These are phyloP conservation scores for Wallacemonas sp. DNA, from an alignment of 208 protist species.

Conservation along the genomic window DNA sequence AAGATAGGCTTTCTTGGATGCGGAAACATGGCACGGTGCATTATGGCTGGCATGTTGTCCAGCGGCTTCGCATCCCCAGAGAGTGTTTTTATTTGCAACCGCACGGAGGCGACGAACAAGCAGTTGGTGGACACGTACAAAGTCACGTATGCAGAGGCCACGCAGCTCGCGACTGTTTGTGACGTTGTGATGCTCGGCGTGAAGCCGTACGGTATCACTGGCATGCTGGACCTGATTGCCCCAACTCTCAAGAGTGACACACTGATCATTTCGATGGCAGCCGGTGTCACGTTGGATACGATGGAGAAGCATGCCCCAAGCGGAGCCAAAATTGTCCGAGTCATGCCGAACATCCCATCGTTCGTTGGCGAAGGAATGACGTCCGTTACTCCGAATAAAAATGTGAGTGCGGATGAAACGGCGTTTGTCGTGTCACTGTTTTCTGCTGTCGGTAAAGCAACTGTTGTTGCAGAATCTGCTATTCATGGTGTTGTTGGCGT, in stretches of 20 bases:
- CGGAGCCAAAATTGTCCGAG: constrained; percentile 78
- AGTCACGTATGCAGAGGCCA: constrained; percentile 39
- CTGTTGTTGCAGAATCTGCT: constrained; percentile 63
- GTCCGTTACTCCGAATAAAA: constrained; percentile 50
- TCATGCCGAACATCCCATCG: constrained; percentile 96
- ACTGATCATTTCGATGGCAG: constrained; percentile 93
- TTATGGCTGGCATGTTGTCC: constrained; percentile 74
- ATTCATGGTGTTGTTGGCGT: constrained; percentile 95
- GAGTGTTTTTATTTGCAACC: constrained; percentile 75
- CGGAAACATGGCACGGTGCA: constrained; percentile 93
- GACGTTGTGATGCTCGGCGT: constrained; percentile 93
- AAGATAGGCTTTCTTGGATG: constrained; percentile 93
- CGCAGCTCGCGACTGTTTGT: constrained; percentile 49
- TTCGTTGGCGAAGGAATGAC: constrained; percentile 80
- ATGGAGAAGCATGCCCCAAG: constrained; percentile 65
- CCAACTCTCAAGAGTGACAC: constrained; percentile 30
- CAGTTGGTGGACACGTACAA: constrained; percentile 49
- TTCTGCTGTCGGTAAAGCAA: constrained; percentile 62
- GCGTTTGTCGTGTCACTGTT: constrained; percentile 57
- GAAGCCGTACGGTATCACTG: constrained; percentile 88
- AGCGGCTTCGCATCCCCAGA: constrained; percentile 29
- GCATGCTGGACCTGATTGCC: constrained; percentile 61
- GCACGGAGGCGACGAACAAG: constrained; percentile 38
- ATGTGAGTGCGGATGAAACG: constrained; percentile 45
- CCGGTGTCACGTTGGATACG: constrained; percentile 77